Evolutionary conservation across 1,284 basidiomycete species (phyloP).

Genomic region (Ceratobasidium sp.): DNA sequence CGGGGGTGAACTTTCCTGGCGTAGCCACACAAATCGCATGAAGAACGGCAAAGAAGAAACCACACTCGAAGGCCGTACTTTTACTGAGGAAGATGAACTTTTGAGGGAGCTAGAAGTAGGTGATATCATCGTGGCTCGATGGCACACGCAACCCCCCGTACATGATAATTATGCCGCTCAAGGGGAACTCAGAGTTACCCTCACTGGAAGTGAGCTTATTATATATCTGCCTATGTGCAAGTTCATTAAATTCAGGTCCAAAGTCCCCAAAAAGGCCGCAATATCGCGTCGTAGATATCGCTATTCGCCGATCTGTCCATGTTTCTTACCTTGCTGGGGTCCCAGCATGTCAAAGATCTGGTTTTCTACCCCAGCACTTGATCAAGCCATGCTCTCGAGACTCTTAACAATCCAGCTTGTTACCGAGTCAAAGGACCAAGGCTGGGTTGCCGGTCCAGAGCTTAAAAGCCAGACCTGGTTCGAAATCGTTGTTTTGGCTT

Average conservation of each 20-base stretch:
- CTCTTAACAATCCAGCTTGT: not conserved
- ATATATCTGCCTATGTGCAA: not conserved
- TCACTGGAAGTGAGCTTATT: not conserved
- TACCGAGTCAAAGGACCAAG: slow-evolving; percentile 9
- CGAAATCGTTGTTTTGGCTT: not conserved
- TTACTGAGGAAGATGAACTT: not conserved
- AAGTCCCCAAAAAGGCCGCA: too few species aligned
- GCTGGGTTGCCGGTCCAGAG: not conserved
- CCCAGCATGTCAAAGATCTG: not conserved
- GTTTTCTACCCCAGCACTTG: slow-evolving; percentile 4
- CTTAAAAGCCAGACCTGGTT: not conserved
- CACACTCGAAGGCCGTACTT: not conserved
- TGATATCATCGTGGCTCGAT: not conserved
- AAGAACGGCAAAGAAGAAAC: too few species aligned
- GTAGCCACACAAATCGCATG: not conserved
- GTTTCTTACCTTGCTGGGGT: not conserved
- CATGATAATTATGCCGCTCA: not conserved
- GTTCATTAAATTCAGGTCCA: too few species aligned
- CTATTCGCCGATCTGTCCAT: not conserved
- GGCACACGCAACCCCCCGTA: not conserved
- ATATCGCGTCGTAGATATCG: too few species aligned
- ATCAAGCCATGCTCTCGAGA: not conserved
- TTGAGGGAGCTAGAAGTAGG: not conserved
- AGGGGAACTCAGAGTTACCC: not conserved
- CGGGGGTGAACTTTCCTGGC: not conserved